Conservation (phyloP, 768 basidiomycete species). For the Tricholoma terreum region DNA sequence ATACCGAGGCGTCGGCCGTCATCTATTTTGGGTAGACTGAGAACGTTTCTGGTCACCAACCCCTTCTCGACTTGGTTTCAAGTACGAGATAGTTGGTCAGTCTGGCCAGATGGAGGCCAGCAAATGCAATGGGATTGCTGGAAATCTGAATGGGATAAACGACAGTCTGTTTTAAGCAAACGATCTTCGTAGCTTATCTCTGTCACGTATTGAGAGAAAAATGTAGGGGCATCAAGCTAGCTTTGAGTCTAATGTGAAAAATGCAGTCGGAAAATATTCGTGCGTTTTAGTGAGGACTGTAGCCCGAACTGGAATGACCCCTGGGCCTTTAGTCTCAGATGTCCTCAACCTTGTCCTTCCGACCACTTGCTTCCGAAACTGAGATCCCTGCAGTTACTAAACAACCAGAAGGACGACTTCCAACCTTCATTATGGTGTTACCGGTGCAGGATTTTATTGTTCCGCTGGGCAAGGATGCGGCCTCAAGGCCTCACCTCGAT, state of each 20-base stretch:
- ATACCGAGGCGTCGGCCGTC: constrained; percentile 54
- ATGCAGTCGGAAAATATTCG: neutral
- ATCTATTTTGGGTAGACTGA: constrained; percentile 50
- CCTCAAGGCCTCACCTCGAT: no score
- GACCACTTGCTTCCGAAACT: no score
- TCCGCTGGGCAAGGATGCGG: no score
- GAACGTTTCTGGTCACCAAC: constrained; percentile 48
- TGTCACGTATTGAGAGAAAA: neutral
- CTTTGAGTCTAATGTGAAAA: neutral
- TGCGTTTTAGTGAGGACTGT: no score
- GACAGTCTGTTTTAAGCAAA: constrained; percentile 19
- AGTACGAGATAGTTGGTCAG: constrained; percentile 77
- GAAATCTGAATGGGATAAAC: constrained; percentile 56
- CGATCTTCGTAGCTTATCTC: constrained; percentile 2
- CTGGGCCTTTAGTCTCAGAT: no score
- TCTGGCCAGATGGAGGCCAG: constrained; percentile 75
- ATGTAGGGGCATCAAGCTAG: neutral
- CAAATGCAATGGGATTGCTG: constrained; percentile 72
- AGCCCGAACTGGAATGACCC: no score
- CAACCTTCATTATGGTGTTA: no score
- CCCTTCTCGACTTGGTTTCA: constrained; percentile 62
- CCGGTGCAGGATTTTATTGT: no score
- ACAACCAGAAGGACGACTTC: no score
- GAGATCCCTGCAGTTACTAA: no score
- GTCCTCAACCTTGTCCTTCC: no score